Conservation (phyloP, 768 basidiomycete genomes). For the Mycena vitilis region DNA sequence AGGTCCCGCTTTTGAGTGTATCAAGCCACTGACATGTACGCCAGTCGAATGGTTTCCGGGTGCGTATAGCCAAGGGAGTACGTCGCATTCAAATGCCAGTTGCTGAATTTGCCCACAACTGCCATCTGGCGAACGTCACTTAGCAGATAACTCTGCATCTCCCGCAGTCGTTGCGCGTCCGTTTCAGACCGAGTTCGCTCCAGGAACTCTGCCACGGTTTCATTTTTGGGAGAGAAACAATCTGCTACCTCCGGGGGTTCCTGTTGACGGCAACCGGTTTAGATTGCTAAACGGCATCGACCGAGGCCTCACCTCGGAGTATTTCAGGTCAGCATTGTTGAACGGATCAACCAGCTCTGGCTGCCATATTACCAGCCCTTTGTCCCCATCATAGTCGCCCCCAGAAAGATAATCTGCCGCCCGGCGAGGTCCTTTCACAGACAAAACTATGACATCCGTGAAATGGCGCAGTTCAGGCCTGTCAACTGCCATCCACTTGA, state of each 20-base stretch:
- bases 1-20: neutral
- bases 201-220: constrained; percentile 47
- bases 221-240: constrained; percentile 43
- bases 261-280: neutral
- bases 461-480: constrained; percentile 50
- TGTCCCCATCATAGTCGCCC: constrained; percentile 61
- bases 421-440: constrained; percentile 46
- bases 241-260: constrained; percentile 45
- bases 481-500: constrained; percentile 54
- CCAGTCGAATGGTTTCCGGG: constrained; percentile 50
- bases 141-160: constrained; percentile 53
- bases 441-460: constrained; percentile 54
- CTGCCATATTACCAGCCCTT: constrained; percentile 50
- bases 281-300: neutral
- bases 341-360: constrained; percentile 53
- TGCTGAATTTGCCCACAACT: constrained; percentile 53
- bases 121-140: constrained; percentile 46
- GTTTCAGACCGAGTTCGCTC: constrained; percentile 30
- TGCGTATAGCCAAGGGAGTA: constrained; percentile 51
- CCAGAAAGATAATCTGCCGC: constrained; percentile 59
- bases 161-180: constrained; percentile 40
- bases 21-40: constrained; percentile 51
- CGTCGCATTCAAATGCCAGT: constrained; percentile 52
- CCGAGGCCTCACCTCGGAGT: constrained; percentile 37
- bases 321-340: constrained; percentile 47